Evolutionary conservation across 345 rosid genomes (phyloP), one percentile per base, ranked within the genome.

Genomic region (Clarkia xantiana): DNA sequence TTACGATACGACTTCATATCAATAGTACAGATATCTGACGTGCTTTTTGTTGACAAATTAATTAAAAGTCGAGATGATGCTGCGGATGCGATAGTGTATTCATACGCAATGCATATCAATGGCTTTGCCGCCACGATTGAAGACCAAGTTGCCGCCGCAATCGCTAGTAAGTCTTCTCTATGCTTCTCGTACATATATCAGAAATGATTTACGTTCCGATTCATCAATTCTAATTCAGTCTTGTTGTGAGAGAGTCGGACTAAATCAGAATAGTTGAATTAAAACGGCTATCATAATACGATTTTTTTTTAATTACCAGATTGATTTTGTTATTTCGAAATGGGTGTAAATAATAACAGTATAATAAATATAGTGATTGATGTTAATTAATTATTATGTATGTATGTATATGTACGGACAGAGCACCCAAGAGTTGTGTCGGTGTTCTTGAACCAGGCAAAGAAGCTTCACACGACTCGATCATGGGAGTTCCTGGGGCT

Each of bases 401-500:
- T 46, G 54, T 16, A 5, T 16, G 10, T 16, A 9, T 9, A 9
- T 20, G 18, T 18, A n/a, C 5, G 10, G 4, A 34, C 14, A 90
- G 96, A 61, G 62, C 84, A 86, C 60, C 93, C 98, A 2, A 68
- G 67, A 4, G 98, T 83, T 16, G 76, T 78, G 36, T 90, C 98
- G 13, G 77, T 83, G 14, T 86, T 83, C 73, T 53, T 56, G 70
- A 81, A 79, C 79, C 51, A 57, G 66, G 94, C 67, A 18, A 77
- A 65, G 44, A 75, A 84, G 51, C 66, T 90, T 14, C 94, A 86
- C 71, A 90, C 96, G 7, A 90, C 91, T 20, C 78, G 81, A 40
- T 86, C 98, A 43, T 90, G 98, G 96, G 85, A 81, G n/a, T 90
- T 86, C 58, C 65, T 90, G 50, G 74, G 78, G 11, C 67, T 79